Percentiles rank a stretch among this genome's conserved stretches.
Evolutionary conservation across 352 stramenopile genomes (phyloP).

Genomic region (Pythium phragmiticola): DNA sequence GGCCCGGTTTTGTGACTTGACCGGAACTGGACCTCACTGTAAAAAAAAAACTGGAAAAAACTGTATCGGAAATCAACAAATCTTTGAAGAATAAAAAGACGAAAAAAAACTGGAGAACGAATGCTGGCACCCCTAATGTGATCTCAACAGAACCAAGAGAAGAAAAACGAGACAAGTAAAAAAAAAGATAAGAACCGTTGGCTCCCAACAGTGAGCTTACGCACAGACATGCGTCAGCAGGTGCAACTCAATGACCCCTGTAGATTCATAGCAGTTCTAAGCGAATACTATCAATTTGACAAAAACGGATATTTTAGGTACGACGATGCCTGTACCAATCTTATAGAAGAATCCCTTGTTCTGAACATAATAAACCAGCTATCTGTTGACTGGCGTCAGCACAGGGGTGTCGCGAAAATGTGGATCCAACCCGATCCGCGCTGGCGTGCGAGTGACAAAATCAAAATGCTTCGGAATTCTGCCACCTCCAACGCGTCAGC

Average conservation of each 20-base stretch:
- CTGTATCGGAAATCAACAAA: not conserved
- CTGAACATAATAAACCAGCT: not conserved
- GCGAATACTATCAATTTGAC: not conserved
- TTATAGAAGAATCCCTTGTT: not conserved
- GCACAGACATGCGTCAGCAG: no score
- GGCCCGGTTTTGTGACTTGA: slow-evolving; percentile 5
- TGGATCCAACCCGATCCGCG: not conserved
- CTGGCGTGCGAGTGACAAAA: not conserved
- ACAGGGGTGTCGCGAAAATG: slow-evolving; percentile 1
- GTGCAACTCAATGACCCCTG: no score
- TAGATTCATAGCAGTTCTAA: no score
- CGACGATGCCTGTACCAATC: not conserved
- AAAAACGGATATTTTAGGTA: not conserved
- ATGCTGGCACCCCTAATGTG: no score
- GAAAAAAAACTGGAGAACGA: not conserved
- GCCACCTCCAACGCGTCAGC: not conserved
- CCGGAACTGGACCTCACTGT: slow-evolving; percentile 9
- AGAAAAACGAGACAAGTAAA: not conserved
- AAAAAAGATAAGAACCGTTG: not conserved
- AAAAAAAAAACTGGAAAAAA: slow-evolving; percentile 5
- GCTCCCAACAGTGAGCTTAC: no score
- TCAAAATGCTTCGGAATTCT: not conserved
- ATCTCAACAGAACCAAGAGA: no score
- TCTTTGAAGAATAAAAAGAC: not conserved
- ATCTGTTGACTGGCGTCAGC: slow-evolving; percentile 7